phyloP scores from a whole-genome alignment of 2,329 filamentous ascomycete genomes.

The Stachybotrys chlorohalonatus region DNA sequence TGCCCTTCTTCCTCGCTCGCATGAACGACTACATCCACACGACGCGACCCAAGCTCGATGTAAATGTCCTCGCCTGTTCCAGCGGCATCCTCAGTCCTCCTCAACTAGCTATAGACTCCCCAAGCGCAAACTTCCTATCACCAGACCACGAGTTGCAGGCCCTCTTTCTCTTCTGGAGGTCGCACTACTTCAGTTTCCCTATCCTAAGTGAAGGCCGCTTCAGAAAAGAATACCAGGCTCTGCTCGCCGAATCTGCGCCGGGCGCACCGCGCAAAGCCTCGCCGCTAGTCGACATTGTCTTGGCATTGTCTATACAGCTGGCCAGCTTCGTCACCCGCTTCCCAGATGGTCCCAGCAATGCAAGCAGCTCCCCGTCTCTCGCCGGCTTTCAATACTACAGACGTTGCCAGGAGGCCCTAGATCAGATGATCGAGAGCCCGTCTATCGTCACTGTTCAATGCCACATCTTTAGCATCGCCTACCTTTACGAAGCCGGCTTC shows the following conservation, averaged over 20 bases:
- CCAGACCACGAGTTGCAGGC: neutral
- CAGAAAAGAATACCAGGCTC: slow-evolving; percentile 12
- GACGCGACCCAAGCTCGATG: slow-evolving; percentile 1
- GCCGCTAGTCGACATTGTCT: slow-evolving; percentile 40
- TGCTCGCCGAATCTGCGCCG: slow-evolving; percentile 5
- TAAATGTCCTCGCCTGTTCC: neutral
- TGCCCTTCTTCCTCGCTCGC: slow-evolving; percentile 11
- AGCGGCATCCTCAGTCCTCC: neutral
- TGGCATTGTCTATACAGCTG: slow-evolving; percentile 43
- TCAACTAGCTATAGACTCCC: slow-evolving; percentile 27
- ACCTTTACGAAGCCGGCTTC: neutral
- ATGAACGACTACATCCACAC: slow-evolving; percentile 7
- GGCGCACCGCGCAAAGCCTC: slow-evolving; percentile 27
- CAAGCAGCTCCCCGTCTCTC: slow-evolving; percentile 16
- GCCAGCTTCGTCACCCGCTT: slow-evolving; percentile 12
- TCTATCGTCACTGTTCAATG: slow-evolving; percentile 36
- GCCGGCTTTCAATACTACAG: slow-evolving; percentile 35
- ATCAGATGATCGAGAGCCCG: slow-evolving; percentile 31
- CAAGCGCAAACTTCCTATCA: slow-evolving; percentile 5
- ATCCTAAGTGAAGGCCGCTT: slow-evolving; percentile 19
- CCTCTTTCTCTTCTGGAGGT: slow-evolving; percentile 32
- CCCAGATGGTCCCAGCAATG: slow-evolving; percentile 8
- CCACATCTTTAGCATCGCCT: slow-evolving; percentile 29
- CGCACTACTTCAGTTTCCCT: slow-evolving; percentile 30
- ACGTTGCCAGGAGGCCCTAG: slow-evolving; percentile 31